phyloP scores from a whole-genome alignment of 208 protist species.

The Phytomonas serpens region DNA sequence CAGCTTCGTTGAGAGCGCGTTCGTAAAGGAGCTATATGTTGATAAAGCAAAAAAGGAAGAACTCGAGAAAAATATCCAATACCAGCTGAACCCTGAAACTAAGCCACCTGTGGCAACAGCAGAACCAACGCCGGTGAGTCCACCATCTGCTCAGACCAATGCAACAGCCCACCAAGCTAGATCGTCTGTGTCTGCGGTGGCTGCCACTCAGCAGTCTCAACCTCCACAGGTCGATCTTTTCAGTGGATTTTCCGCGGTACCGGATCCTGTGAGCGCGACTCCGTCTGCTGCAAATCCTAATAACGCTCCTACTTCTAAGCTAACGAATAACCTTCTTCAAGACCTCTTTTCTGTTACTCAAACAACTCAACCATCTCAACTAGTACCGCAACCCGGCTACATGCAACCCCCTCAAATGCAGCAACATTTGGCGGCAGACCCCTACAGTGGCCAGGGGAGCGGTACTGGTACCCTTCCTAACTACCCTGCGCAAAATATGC shows the following conservation, averaged over 20 bases:
- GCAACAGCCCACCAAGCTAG: background rate
- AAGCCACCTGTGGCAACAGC: constrained; percentile 7
- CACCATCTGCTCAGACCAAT: constrained; percentile 1
- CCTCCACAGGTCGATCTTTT: constrained; percentile 1
- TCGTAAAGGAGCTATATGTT: constrained; percentile 26
- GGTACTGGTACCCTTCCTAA: background rate
- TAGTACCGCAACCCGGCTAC: background rate
- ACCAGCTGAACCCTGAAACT: constrained; percentile 5
- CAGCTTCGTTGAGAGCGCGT: constrained; percentile 33
- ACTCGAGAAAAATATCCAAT: constrained; percentile 19
- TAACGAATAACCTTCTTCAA: background rate
- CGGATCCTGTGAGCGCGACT: background rate
- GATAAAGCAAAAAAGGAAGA: constrained; percentile 21
- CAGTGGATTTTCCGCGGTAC: background rate
- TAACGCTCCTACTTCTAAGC: background rate
- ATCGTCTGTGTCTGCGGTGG: constrained; percentile 5
- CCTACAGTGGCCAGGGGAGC: background rate
- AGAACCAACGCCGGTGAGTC: constrained; percentile 11
- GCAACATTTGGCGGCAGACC: background rate
- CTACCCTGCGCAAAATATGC: background rate
- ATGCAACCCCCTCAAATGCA: background rate
- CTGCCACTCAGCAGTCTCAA: constrained; percentile 15
- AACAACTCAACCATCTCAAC: background rate
- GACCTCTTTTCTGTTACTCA: background rate
- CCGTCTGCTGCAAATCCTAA: background rate